A percentile compares a stretch with the other conserved stretches of the same genome.
Conservation (phyloP, 208 protist species). For the Trypanosoma boissoni region DNA sequence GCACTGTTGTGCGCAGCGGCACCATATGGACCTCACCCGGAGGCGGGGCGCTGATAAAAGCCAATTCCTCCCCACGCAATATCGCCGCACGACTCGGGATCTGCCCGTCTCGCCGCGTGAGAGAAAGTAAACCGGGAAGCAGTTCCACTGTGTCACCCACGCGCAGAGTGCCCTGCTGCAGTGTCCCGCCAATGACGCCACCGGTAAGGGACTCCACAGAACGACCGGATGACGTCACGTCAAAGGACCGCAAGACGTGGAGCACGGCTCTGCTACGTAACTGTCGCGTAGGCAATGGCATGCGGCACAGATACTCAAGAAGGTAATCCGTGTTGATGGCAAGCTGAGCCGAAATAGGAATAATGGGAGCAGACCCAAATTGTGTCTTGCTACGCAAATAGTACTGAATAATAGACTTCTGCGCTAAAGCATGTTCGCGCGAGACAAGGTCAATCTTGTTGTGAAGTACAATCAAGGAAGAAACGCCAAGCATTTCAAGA, state of each 20-base stretch:
- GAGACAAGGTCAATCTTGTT: constrained; percentile 99
- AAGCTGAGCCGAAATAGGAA: constrained; percentile 99
- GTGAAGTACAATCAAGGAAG: constrained; percentile 98
- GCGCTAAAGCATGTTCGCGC: constrained; percentile 91
- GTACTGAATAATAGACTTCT: constrained; percentile 95
- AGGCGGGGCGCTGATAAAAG: constrained; percentile 1
- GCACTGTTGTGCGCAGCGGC: constrained; percentile 93
- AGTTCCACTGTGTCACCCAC: constrained; percentile 99
- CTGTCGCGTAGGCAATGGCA: constrained; percentile 96
- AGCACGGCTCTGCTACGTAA: constrained; percentile 92
- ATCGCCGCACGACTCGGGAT: not conserved
- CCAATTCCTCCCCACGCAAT: not conserved
- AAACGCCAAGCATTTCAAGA: constrained; percentile 99
- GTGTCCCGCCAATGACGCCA: constrained; percentile 98
- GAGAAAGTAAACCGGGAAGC: constrained; percentile 87
- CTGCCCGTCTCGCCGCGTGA: not conserved
- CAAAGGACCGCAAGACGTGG: constrained; percentile 99
- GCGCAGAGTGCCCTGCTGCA: constrained; percentile 96
- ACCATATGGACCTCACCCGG: not conserved
- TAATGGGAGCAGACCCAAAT: constrained; percentile 94
- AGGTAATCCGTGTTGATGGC: constrained; percentile 99
- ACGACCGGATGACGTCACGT: constrained; percentile 99
- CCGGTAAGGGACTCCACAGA: constrained; percentile 94
- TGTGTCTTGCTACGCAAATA: constrained; percentile 87
- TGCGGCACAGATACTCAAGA: constrained; percentile 97